Conservation (phyloP, 2,329 filamentous ascomycete species). For the Pezicula radicicola region DNA sequence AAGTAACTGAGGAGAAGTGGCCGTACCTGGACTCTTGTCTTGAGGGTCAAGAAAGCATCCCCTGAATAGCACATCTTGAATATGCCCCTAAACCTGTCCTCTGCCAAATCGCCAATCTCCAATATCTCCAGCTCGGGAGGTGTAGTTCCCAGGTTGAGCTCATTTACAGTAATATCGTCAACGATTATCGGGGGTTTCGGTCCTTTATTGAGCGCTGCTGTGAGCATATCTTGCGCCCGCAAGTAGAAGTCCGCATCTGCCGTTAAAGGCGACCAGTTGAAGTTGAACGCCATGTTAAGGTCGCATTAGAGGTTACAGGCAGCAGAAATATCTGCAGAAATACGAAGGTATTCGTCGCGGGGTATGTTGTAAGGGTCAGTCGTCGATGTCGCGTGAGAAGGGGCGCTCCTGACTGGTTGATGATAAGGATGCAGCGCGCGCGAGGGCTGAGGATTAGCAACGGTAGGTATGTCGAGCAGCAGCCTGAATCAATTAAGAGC, state of each 20-base stretch:
- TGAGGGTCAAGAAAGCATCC: slow-evolving; percentile 91
- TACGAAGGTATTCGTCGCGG: background rate
- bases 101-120: slow-evolving; percentile 95
- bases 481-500: slow-evolving; percentile 1
- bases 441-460: background rate
- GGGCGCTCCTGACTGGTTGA: background rate
- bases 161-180: slow-evolving; percentile 97
- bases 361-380: background rate
- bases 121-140: slow-evolving; percentile 95
- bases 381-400: background rate
- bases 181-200: slow-evolving; percentile 98
- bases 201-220: slow-evolving; percentile 92
- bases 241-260: slow-evolving; percentile 90
- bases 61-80: slow-evolving; percentile 99
- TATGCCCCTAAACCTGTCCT: slow-evolving; percentile 94
- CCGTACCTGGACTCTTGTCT: slow-evolving; percentile 87
- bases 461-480: background rate
- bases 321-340: background rate
- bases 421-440: background rate
- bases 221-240: slow-evolving; percentile 90
- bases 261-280: slow-evolving; percentile 99
- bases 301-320: slow-evolving; percentile 21
- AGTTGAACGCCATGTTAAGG: slow-evolving; percentile 91
- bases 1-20: slow-evolving; percentile 2
- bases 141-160: slow-evolving; percentile 92